These are phyloP conservation scores for Alternaria hordeiaustralica DNA, from an alignment of 2,329 filamentous ascomycete species.

Conservation along the genomic window DNA sequence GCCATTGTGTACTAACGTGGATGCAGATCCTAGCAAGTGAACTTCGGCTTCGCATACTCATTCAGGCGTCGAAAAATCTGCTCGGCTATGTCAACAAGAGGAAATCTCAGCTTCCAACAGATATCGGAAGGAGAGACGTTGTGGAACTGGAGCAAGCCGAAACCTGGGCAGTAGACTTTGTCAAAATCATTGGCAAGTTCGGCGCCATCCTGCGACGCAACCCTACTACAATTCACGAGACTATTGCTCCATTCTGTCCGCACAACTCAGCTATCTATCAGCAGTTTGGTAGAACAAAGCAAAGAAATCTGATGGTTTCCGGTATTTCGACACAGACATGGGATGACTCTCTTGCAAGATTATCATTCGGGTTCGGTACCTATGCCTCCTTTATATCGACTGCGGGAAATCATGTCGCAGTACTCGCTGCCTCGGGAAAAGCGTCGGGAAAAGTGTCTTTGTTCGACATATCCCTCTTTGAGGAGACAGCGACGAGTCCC, in stretches of 20 bases:
- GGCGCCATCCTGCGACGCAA: neutral
- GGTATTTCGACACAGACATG: neutral
- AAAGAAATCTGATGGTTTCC: neutral
- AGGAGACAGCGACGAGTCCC: neutral
- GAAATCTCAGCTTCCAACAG: neutral
- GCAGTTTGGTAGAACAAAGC: neutral
- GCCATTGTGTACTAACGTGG: neutral
- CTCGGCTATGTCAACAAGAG: neutral
- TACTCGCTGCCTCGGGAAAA: neutral
- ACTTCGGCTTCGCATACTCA: neutral
- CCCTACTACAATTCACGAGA: neutral
- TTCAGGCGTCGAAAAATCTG: neutral
- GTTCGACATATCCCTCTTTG: neutral
- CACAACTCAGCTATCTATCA: neutral
- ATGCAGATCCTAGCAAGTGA: neutral
- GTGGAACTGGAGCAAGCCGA: neutral
- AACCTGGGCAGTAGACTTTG: neutral
- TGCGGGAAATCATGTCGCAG: neutral
- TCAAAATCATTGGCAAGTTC: neutral
- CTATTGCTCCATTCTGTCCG: neutral
- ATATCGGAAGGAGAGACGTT: neutral
- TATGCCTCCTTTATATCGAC: neutral
- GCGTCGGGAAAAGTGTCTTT: neutral
- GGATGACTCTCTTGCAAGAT: neutral
- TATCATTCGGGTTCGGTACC: neutral